Evolutionary conservation across 345 rosid genomes (phyloP).

Genomic region (Cardiospermum halicacabum): DNA sequence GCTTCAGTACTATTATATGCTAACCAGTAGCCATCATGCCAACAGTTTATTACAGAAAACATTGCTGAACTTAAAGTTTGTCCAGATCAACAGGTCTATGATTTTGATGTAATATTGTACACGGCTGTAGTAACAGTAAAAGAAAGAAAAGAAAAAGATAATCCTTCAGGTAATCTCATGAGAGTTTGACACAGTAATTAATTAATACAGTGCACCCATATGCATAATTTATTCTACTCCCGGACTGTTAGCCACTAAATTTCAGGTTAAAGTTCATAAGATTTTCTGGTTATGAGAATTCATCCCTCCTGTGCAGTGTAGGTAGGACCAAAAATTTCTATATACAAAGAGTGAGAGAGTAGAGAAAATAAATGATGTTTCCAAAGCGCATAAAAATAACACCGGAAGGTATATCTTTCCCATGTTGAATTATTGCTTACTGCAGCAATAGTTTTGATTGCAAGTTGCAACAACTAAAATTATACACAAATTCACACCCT

Average conservation of each 20-base stretch:
- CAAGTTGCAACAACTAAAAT: neutral
- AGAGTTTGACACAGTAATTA: no score
- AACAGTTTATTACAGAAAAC: neutral
- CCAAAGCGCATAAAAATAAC: neutral
- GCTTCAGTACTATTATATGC: conserved; percentile 1
- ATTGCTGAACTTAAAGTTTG: neutral
- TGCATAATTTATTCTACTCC: no score
- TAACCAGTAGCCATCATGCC: neutral
- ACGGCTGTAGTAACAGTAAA: neutral
- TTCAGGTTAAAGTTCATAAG: no score
- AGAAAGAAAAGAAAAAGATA: conserved; percentile 1
- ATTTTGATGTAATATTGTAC: neutral
- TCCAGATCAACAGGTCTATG: neutral
- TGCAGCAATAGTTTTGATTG: neutral
- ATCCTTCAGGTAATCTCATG: neutral
- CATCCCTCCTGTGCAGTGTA: neutral
- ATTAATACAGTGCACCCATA: no score
- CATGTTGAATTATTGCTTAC: neutral
- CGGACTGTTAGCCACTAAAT: no score
- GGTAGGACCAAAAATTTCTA: neutral
- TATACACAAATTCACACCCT: no score
- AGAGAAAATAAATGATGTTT: neutral
- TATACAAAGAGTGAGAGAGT: neutral
- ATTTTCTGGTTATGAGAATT: no score
- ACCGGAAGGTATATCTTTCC: neutral